These are phyloP conservation scores for Fusarium setosum DNA, from an alignment of 2,329 filamentous ascomycete species.

Conservation along the genomic window DNA sequence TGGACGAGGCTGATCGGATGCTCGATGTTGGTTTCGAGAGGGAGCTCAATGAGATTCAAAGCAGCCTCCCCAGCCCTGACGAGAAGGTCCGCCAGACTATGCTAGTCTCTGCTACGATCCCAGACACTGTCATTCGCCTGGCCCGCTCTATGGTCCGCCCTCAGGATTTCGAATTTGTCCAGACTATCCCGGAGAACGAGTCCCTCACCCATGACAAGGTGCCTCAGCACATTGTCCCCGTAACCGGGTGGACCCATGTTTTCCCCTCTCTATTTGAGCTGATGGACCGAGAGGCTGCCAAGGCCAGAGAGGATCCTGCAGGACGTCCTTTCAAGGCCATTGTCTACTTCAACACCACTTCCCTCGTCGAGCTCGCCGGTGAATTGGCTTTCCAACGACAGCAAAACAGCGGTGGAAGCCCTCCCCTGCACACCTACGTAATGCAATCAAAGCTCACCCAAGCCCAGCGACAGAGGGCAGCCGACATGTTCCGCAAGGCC, in stretches of 20 bases:
- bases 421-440: constrained; percentile 53
- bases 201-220: constrained; percentile 86
- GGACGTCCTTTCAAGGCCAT: constrained; percentile 90
- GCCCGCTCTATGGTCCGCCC: constrained; percentile 83
- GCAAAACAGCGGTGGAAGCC: constrained; percentile 53
- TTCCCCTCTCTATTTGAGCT: constrained; percentile 84
- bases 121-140: constrained; percentile 82
- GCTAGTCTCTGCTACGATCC: constrained; percentile 95
- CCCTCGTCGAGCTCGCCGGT: constrained; percentile 74
- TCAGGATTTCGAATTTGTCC: constrained; percentile 85
- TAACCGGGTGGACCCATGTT: constrained; percentile 78
- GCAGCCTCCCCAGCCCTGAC: constrained; percentile 69
- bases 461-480: constrained; percentile 72
- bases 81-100: constrained; percentile 85
- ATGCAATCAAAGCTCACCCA: constrained; percentile 88
- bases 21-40: constrained; percentile 89
- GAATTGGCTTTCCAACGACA: constrained; percentile 59
- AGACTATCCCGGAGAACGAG: constrained; percentile 87
- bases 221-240: constrained; percentile 79
- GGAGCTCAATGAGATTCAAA: constrained; percentile 71
- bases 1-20: constrained; percentile 98
- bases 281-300: constrained; percentile 67
- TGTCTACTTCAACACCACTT: constrained; percentile 86
- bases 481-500: constrained; percentile 77
- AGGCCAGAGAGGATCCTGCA: constrained; percentile 52